Conservation (phyloP, 345 rosid genomes). For the Dipteronia sinensis region DNA sequence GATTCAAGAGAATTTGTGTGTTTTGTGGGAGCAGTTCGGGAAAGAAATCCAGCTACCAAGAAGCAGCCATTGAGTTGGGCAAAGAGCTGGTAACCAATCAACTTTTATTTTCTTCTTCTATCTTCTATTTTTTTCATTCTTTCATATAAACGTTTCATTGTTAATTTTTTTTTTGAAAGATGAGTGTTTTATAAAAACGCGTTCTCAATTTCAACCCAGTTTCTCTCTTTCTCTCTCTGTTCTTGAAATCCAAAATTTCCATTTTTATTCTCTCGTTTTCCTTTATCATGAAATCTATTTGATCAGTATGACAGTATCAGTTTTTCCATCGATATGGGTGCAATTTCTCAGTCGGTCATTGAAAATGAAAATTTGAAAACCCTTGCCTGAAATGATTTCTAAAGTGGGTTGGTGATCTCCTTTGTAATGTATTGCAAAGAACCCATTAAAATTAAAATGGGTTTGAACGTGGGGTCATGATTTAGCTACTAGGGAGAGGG, state of each 20-base stretch:
- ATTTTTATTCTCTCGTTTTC: not conserved
- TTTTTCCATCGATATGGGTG: not conserved
- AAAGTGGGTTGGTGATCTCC: constrained; percentile 18
- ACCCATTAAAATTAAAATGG: constrained; percentile 27
- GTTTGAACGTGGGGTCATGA: constrained; percentile 49
- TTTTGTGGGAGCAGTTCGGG: constrained; percentile 89
- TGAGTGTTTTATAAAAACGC: not conserved
- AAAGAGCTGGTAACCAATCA: constrained; percentile 60
- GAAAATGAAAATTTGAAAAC: not conserved
- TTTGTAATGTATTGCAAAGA: constrained; percentile 34
- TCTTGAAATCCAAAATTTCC: not conserved
- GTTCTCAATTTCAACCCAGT: not conserved
- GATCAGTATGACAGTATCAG: not conserved
- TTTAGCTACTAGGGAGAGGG: constrained; percentile 18
- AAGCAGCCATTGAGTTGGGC: constrained; percentile 82
- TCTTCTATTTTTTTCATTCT: too few species aligned
- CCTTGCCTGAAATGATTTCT: not conserved
- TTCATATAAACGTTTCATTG: not conserved
- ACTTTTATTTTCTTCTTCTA: not conserved
- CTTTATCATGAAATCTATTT: not conserved
- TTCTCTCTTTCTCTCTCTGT: not conserved
- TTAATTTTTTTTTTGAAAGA: not conserved
- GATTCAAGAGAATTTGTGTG: constrained; percentile 85
- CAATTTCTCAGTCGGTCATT: not conserved
- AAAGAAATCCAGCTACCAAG: constrained; percentile 75